Percentiles rank a stretch among this genome's conserved stretches.
Conservation (phyloP, 2,329 filamentous ascomycete species). For the Alternaria solani region DNA sequence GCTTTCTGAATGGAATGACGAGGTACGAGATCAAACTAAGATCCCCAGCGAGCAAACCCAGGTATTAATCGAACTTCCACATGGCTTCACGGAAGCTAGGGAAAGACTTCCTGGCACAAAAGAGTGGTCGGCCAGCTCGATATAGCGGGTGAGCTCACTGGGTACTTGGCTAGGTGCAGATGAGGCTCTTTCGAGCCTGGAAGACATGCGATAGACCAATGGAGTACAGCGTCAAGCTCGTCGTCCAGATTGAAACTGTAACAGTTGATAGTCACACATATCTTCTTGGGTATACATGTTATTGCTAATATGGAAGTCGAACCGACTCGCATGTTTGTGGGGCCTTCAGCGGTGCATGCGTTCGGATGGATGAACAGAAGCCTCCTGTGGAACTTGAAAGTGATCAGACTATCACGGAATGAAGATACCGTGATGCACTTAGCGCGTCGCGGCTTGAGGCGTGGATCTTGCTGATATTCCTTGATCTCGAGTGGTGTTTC, state of each 20-base stretch:
- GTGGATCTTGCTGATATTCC: background rate
- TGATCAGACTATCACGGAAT: background rate
- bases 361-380: background rate
- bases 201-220: constrained; percentile 15
- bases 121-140: constrained; percentile 12
- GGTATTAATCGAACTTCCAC: constrained; percentile 20
- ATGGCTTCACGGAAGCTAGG: constrained; percentile 6
- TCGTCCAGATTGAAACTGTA: constrained; percentile 12
- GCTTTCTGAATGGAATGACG: background rate
- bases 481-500: background rate
- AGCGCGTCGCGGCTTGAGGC: background rate
- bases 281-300: constrained; percentile 13
- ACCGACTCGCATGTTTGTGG: constrained; percentile 15
- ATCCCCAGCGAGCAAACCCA: background rate
- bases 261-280: constrained; percentile 17
- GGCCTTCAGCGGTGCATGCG: constrained; percentile 8
- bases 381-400: background rate
- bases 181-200: constrained; percentile 19
- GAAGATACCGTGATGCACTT: background rate
- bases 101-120: constrained; percentile 3
- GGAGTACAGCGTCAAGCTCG: constrained; percentile 17
- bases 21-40: background rate
- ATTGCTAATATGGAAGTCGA: constrained; percentile 32
- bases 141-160: constrained; percentile 21
- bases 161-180: constrained; percentile 16